Percentiles rank a stretch among this genome's conserved stretches.
Evolutionary conservation across 2,329 filamentous ascomycete species (phyloP).

Genomic region (Fusarium verticillioides): DNA sequence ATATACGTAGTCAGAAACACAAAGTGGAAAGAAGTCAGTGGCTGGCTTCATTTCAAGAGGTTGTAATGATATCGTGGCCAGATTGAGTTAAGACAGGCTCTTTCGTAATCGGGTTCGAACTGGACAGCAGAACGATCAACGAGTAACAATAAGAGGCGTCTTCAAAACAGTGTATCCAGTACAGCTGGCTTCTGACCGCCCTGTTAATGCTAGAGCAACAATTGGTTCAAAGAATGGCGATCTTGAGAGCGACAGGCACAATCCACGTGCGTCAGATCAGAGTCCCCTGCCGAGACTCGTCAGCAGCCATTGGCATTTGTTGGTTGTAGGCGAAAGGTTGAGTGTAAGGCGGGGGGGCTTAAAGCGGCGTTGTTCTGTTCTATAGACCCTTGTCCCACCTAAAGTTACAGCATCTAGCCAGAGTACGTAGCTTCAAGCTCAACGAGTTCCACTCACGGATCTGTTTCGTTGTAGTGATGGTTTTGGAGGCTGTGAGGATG

Average conservation of each 20-base stretch:
- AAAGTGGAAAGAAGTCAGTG: slow-evolving; percentile 6
- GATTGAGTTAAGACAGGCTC: not conserved
- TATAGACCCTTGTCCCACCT: slow-evolving; percentile 20
- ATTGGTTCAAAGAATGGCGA: slow-evolving; percentile 30
- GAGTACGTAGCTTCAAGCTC: slow-evolving; percentile 19
- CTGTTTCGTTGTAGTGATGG: not conserved
- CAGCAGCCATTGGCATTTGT: slow-evolving; percentile 15
- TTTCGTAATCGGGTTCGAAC: not conserved
- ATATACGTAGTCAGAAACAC: slow-evolving; percentile 4
- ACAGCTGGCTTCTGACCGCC: slow-evolving; percentile 33
- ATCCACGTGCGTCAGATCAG: slow-evolving; percentile 36
- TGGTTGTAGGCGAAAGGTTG: slow-evolving; percentile 13
- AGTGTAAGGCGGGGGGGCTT: slow-evolving; percentile 16
- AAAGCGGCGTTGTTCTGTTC: slow-evolving; percentile 18
- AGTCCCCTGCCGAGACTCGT: slow-evolving; percentile 36
- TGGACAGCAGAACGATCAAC: not conserved
- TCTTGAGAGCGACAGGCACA: slow-evolving; percentile 34
- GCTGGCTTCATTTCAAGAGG: slow-evolving; percentile 8
- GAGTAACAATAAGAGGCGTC: not conserved
- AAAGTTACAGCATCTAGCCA: not conserved
- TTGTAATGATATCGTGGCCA: not conserved
- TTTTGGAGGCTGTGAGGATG: slow-evolving; percentile 23
- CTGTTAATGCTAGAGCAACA: slow-evolving; percentile 8
- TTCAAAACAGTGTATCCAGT: slow-evolving; percentile 1
- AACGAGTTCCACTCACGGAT: slow-evolving; percentile 39